Base-by-base conservation (phyloP, 805 yeast species). In the Monosporozyma siamensis region DNA sequence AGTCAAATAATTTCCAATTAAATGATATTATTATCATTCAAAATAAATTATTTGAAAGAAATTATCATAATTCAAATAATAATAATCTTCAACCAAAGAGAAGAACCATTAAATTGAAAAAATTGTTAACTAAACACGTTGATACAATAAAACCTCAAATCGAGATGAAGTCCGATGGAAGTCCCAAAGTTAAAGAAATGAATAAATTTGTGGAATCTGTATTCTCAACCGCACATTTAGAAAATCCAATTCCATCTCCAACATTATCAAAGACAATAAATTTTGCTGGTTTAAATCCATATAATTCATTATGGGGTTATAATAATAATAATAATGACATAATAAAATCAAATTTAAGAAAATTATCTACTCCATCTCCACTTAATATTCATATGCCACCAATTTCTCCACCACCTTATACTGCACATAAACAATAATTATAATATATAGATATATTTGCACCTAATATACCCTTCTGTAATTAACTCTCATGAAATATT, bases 21-120 rank as follows among this genome's bases (percentile, higher is more conserved):
- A 44, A 45, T 26, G 49, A 55, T n/a, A 60, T 63, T 22, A 54
- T 64, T 1, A 43, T 48, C 4, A 55, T 63, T 35, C 67, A 63
- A 44, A 52, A 53, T 37, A 53, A 56, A 24, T 49, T 63, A 14
- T 59, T 52, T 40, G 61, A 59, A 43, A 51, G 64, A 47, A 37
- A 26, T 25, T 47, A 55, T 36, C 18, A 38, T 12, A 32, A 22
- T 17, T 38, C 37, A 9, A 26, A 18, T 25, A 20, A 38, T n/a
- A 25, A 29, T 36, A 36, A n/a, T n/a, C n/a, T 41, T 25, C 48
- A 46, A 25, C 54, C 61, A n/a, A 56, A 55, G 41, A 55, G 64
- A 48, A 54, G 66, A 40, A 58, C 53, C 23, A 52, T 63, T 4
- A 56, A 45, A 30, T 35, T 58, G 24, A 50, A 46, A 10, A 47